Base-by-base conservation (phyloP, 2,329 filamentous ascomycete species). In the Pseudopyricularia javanii region DNA sequence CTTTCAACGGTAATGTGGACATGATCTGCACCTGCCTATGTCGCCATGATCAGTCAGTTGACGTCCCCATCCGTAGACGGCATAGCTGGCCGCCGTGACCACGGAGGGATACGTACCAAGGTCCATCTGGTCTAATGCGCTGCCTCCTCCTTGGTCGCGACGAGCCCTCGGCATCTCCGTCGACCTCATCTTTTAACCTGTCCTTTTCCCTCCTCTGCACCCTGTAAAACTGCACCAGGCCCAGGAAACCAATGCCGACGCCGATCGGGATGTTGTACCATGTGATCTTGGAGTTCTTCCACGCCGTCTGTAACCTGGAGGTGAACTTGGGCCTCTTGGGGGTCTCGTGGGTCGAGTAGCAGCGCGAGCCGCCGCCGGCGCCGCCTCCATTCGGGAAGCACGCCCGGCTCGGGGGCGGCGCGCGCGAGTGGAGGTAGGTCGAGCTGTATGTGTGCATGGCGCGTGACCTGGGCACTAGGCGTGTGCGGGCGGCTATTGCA, bases 241-340 rank as follows among this genome's bases (percentile, higher is more conserved):
- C 91, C 8, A 96, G 75, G 62, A 95, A 90, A 54, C 80, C 88
- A 61, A 95, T 83, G 55, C 91, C 91, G 22, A 95, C 75, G 26
- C 85, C 88, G 53, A 95, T 80, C 22, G 91, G 91, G 59, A 96
- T 95, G 48, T 87, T 88, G 68, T 90, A 88, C 91, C 91, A 96
- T 72, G 87, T 81, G 56, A 93, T 76, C 66, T 74, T 79, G 57
- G 71, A 74, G 59, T 74, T 74, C 56, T 68, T 71, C 51, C 76
- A 64, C 43, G 75, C 74, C 54, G 70, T 70, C 26, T 74, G 69
- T 53, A 80, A 68, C 28, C 74, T 72, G 49, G 75, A 72, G 30
- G 75, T 72, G 65, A 79, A 79, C 54, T 70, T 70, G 35, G 70
- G 73, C 56, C 72, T 66, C 56, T 70, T 70, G 53, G 71, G 70